Percentiles rank a stretch among this genome's conserved stretches.
Conservation (phyloP, 1,284 basidiomycete genomes). For the Ceratobasidium theobromae region DNA sequence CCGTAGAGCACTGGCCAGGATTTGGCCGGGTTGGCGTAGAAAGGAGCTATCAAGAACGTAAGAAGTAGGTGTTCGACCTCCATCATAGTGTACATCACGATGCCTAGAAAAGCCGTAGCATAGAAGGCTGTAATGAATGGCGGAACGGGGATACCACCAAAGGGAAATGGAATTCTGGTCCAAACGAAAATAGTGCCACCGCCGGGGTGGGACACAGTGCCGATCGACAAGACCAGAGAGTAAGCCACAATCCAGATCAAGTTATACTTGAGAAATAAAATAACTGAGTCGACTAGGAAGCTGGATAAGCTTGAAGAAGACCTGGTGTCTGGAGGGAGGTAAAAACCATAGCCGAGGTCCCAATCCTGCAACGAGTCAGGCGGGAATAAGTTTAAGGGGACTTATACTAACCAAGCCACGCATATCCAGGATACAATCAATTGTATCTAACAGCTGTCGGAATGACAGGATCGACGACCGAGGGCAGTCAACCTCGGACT, state of each 20-base stretch:
- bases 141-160: not conserved
- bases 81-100: not conserved
- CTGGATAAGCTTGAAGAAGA: not conserved
- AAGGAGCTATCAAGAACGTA: slow-evolving; percentile 5
- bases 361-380: too few species aligned
- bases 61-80: not conserved
- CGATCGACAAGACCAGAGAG: not conserved
- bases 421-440: slow-evolving; percentile 13
- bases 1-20: slow-evolving; percentile 25
- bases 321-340: slow-evolving; percentile 16
- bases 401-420: slow-evolving; percentile 7
- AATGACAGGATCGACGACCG: slow-evolving; percentile 1
- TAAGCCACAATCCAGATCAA: not conserved
- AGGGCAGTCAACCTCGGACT: slow-evolving; percentile 2
- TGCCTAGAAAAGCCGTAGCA: not conserved
- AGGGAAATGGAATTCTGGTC: slow-evolving; percentile 2
- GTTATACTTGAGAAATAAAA: not conserved
- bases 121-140: slow-evolving; percentile 8
- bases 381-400: too few species aligned
- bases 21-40: slow-evolving; percentile 16
- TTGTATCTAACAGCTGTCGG: slow-evolving; percentile 12
- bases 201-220: not conserved
- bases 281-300: not conserved
- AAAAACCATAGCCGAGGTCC: slow-evolving; percentile 8
- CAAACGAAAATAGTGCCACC: slow-evolving; percentile 11